Conservation (phyloP, 1,284 basidiomycete species). For the Inonotus obliquus region DNA sequence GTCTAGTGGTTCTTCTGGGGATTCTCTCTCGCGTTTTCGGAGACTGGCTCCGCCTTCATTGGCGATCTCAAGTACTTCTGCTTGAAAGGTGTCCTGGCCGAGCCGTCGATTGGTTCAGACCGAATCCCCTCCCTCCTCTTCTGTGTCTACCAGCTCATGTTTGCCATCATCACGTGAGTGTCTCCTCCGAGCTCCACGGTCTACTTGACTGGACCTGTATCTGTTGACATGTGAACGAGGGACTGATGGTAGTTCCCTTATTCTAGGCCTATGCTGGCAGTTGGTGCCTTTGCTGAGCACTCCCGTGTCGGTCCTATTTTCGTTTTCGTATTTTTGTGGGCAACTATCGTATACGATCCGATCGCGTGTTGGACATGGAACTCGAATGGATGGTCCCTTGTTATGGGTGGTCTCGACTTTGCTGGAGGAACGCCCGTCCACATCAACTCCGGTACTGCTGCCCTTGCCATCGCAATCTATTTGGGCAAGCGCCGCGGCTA, state of each 20-base stretch:
- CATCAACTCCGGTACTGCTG: slow-evolving; percentile 88
- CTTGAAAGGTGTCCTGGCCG: slow-evolving; percentile 74
- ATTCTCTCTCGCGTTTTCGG: slow-evolving; percentile 67
- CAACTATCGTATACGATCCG: slow-evolving; percentile 90
- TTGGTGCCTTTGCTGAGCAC: slow-evolving; percentile 92
- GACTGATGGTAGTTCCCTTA: not conserved
- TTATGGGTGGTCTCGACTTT: slow-evolving; percentile 83
- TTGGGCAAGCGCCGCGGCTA: slow-evolving; percentile 90
- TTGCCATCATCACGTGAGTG: slow-evolving; percentile 75
- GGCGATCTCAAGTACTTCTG: slow-evolving; percentile 80
- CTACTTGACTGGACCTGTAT: too few species aligned
- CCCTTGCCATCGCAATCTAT: slow-evolving; percentile 88
- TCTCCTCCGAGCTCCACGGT: not conserved
- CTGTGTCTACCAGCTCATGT: slow-evolving; percentile 88
- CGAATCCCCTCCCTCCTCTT: slow-evolving; percentile 83
- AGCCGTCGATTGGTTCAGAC: slow-evolving; percentile 68
- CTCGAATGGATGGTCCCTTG: slow-evolving; percentile 77
- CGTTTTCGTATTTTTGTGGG: slow-evolving; percentile 89
- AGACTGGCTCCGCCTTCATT: slow-evolving; percentile 53
- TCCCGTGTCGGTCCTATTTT: slow-evolving; percentile 83
- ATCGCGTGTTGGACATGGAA: slow-evolving; percentile 97
- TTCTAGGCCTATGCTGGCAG: slow-evolving; percentile 70
- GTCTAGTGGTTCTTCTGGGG: slow-evolving; percentile 71
- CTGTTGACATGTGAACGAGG: not conserved
- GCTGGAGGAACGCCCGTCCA: slow-evolving; percentile 92